Evolutionary conservation across 805 yeast species (phyloP).

Genomic region (Wickerhamiella australiensis): DNA sequence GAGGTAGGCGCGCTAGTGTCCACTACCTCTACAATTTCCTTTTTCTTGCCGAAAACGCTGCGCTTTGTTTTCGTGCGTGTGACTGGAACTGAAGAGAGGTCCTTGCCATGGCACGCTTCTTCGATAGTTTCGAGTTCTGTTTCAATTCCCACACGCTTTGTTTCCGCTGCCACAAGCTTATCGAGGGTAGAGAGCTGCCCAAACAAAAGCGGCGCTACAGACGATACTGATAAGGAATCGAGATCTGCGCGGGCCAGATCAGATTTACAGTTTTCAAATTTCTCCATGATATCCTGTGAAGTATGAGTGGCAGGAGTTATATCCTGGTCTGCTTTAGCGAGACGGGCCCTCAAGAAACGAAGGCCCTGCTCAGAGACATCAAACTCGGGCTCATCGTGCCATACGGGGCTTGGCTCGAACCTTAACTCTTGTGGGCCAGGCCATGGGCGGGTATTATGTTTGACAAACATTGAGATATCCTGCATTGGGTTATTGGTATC

Average conservation of each 20-base stretch:
- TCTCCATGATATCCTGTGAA: slow-evolving; percentile 18
- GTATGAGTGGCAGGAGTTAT: slow-evolving; percentile 20
- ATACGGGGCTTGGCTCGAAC: slow-evolving; percentile 78
- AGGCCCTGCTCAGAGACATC: slow-evolving; percentile 37
- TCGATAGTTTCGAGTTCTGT: slow-evolving; percentile 87
- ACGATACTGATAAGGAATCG: slow-evolving; percentile 22
- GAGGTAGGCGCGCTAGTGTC: slow-evolving; percentile 8
- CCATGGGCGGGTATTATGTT: slow-evolving; percentile 71
- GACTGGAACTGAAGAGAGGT: slow-evolving; percentile 26
- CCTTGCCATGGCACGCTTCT: slow-evolving; percentile 61
- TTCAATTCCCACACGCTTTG: slow-evolving; percentile 58
- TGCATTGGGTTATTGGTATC: slow-evolving; percentile 58
- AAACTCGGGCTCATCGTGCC: slow-evolving; percentile 90
- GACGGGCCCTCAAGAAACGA: slow-evolving; percentile 28
- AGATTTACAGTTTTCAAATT: slow-evolving; percentile 32
- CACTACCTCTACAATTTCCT: slow-evolving; percentile 24
- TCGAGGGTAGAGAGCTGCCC: slow-evolving; percentile 43
- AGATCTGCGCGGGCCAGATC: slow-evolving; percentile 22
- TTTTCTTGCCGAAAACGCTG: slow-evolving; percentile 39
- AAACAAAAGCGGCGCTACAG: slow-evolving; percentile 31
- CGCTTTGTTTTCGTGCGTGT: slow-evolving; percentile 40
- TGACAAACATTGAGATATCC: slow-evolving; percentile 83
- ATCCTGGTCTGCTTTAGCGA: slow-evolving; percentile 31
- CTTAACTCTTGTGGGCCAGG: slow-evolving; percentile 74
- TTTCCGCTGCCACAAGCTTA: slow-evolving; percentile 61